Percentiles rank a stretch among this genome's conserved stretches.
phyloP scores from a whole-genome alignment of 2,329 filamentous ascomycete species.

The Trichoderma aggressivum region DNA sequence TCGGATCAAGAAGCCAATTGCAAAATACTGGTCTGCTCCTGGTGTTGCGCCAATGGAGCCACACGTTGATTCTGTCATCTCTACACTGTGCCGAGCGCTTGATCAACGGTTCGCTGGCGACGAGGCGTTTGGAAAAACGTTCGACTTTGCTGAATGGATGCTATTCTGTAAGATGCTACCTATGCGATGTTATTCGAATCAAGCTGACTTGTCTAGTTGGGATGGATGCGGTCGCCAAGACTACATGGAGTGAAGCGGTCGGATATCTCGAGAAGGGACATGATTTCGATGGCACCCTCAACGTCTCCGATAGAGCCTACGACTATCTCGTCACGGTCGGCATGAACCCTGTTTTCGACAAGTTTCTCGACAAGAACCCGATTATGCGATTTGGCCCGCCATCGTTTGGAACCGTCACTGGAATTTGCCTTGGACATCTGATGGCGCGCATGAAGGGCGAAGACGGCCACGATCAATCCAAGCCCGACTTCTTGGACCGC shows the following conservation, averaged over 20 bases:
- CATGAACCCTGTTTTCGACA: slow-evolving; percentile 34
- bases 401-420: slow-evolving; percentile 29
- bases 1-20: slow-evolving; percentile 26
- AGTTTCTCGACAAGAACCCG: slow-evolving; percentile 39
- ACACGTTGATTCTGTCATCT: slow-evolving; percentile 13
- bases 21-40: slow-evolving; percentile 28
- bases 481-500: slow-evolving; percentile 38
- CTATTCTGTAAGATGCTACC: not conserved
- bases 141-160: not conserved
- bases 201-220: slow-evolving; percentile 23
- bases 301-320: slow-evolving; percentile 30
- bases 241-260: slow-evolving; percentile 40
- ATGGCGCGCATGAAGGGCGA: slow-evolving; percentile 28
- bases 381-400: slow-evolving; percentile 34
- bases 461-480: slow-evolving; percentile 27
- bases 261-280: slow-evolving; percentile 39
- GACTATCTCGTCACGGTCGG: slow-evolving; percentile 32
- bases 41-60: slow-evolving; percentile 25
- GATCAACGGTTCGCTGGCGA: not conserved
- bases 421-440: slow-evolving; percentile 30
- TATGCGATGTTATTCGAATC: not conserved
- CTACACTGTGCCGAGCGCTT: not conserved
- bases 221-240: slow-evolving; percentile 42
- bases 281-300: slow-evolving; percentile 39
- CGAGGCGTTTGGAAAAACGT: not conserved